These are phyloP conservation scores for Colletotrichum tropicale DNA, from an alignment of 2,329 filamentous ascomycete species.

Conservation along the genomic window DNA sequence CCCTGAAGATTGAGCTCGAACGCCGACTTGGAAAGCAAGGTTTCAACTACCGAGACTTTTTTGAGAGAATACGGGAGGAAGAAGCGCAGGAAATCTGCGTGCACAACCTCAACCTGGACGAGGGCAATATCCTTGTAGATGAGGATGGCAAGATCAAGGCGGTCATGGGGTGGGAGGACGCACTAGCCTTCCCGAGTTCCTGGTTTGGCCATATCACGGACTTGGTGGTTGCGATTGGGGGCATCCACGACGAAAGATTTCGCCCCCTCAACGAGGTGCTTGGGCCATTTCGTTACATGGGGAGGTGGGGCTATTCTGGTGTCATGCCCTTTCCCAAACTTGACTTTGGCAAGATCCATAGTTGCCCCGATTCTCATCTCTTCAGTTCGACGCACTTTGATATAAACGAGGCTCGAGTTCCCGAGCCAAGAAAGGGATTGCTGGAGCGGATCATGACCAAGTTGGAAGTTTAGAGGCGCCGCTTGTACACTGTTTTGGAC, in stretches of 20 bases:
- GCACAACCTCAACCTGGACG: conserved; percentile 8
- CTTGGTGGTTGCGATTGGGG: neutral
- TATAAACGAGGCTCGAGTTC: neutral
- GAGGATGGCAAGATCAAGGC: neutral
- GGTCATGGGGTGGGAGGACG: conserved; percentile 19
- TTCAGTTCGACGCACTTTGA: neutral
- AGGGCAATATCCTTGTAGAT: conserved; percentile 5
- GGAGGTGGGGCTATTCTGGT: neutral
- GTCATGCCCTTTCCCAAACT: neutral
- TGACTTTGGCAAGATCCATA: neutral
- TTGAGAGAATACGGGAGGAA: neutral
- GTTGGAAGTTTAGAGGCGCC: neutral
- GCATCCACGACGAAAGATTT: neutral
- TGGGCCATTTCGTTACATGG: neutral
- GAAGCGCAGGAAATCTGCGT: neutral
- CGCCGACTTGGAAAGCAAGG: neutral
- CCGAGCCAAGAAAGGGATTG: neutral
- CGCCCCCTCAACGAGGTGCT: neutral
- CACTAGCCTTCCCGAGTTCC: conserved; percentile 1
- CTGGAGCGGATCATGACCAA: neutral
- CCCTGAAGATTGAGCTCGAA: neutral
- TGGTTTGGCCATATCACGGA: neutral
- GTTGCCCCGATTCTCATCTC: neutral
- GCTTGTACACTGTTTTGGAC: neutral
- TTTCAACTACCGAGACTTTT: neutral